Evolutionary conservation across 1,284 basidiomycete genomes (phyloP).

Genomic region (Phylloporus sp.): DNA sequence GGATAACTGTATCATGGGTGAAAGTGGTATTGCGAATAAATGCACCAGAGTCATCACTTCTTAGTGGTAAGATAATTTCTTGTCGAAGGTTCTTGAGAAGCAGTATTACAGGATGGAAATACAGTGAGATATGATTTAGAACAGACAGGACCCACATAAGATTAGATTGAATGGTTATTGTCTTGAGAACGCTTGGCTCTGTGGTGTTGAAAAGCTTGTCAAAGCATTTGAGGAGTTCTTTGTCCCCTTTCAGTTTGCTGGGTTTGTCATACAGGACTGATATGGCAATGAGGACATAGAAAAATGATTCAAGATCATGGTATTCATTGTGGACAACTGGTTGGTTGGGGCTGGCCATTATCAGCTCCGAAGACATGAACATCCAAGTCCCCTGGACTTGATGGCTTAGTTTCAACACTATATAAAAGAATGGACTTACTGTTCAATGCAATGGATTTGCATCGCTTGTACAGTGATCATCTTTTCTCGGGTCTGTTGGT

Average conservation of each 20-base stretch:
- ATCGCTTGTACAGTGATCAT: not conserved
- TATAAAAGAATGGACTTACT: not conserved
- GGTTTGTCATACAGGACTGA: not conserved
- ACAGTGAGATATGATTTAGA: not conserved
- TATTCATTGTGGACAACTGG: not conserved
- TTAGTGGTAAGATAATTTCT: too few relatives aligned
- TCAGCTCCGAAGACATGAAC: conserved; percentile 1
- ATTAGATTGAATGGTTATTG: not conserved
- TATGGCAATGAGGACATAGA: not conserved
- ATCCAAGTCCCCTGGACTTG: not conserved
- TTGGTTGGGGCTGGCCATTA: not conserved
- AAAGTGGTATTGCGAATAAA: too few relatives aligned
- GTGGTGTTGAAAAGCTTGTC: not conserved
- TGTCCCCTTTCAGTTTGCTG: not conserved
- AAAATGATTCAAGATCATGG: not conserved
- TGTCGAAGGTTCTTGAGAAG: not conserved
- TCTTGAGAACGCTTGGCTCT: not conserved
- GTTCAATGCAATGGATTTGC: not conserved
- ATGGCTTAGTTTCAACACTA: not conserved
- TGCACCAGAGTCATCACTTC: too few relatives aligned
- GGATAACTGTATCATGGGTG: too few relatives aligned
- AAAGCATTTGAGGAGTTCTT: not conserved
- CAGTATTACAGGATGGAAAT: not conserved
- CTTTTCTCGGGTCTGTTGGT: not conserved
- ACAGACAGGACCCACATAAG: not conserved